A percentile compares a stretch with the other conserved stretches of the same genome.
Evolutionary conservation across 768 basidiomycete genomes (phyloP).

Genomic region (Calocybe gangraenosa): DNA sequence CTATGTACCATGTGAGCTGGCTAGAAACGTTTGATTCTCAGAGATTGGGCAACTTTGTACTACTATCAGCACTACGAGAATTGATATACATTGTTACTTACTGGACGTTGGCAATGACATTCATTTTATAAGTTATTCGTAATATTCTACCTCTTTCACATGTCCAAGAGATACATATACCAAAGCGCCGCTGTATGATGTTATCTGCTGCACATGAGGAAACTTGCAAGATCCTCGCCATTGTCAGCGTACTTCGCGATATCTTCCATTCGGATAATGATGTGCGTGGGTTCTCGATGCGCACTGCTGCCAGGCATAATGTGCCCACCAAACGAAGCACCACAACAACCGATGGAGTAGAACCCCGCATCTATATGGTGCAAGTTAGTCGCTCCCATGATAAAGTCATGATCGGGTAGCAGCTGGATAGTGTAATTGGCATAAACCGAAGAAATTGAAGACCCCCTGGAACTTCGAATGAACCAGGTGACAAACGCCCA

Average conservation of each 20-base stretch:
- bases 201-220: constrained; percentile 1
- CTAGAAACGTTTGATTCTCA: too few species aligned
- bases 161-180: background rate
- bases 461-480: background rate
- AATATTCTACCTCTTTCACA: constrained; percentile 3
- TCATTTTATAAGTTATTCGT: background rate
- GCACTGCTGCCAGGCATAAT: background rate
- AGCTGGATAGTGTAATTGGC: background rate
- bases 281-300: background rate
- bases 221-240: background rate
- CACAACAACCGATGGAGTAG: background rate
- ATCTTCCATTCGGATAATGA: background rate
- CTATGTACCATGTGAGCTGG: too few species aligned
- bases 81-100: too few species aligned
- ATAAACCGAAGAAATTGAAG: background rate
- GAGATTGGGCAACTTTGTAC: too few species aligned
- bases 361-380: constrained; percentile 1
- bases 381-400: background rate
- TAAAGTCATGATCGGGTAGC: background rate
- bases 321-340: constrained; percentile 7
- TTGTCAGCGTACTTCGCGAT: background rate
- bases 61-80: too few species aligned
- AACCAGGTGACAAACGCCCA: constrained; percentile 5
- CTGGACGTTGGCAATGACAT: too few species aligned
- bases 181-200: constrained; percentile 7